Evolutionary conservation across 352 stramenopile species (phyloP), one percentile per base, ranked within the genome.

Genomic region (Globisporangium nodosum): DNA sequence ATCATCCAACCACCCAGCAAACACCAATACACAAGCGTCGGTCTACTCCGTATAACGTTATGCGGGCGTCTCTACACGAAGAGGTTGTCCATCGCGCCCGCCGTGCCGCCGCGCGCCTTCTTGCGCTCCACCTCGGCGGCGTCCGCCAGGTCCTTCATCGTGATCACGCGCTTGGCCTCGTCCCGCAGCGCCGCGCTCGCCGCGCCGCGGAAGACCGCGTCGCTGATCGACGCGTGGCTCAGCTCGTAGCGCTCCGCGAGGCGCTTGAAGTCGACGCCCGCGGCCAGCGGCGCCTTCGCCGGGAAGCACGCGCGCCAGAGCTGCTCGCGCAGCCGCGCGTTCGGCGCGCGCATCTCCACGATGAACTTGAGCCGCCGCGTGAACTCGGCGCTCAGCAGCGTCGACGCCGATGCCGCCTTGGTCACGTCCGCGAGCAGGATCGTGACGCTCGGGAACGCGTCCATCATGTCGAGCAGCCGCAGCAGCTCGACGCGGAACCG

Each of bases 261-360:
- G 31, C 76, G 79, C 51, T 73, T 66, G 51, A 92, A 89, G 69
- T 94, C 82, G 39, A 92, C 64, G 24, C 57, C 62, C 37, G 69
- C 68, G 57, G 79, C 84, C 43, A 94, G 43, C 35, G 84, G 81
- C 33, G 84, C 84, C 57, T 74, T 85, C 18, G 71, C 54, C 24
- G 84, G 81, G 64, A 94, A 90, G 66, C 82, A 90, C n/a, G 80
- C 72, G 18, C 65, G 69, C 84, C 84, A 94, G 47, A 94, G 64
- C 58, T 85, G 72, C 55, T 83, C 77, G 30, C 84, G 81, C 58
- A 94, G 67, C 63, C 75, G 76, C 9, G 80, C 62, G 64, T 83
- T 91, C 31, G 84, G 84, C 53, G 83, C 82, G 31, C 79, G 76
- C 81, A 94, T 90, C 70, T 94, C 81, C 37, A 94, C 73, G n/a